Conservation (phyloP, 345 rosid species). For the Rhizophora apiculata region DNA sequence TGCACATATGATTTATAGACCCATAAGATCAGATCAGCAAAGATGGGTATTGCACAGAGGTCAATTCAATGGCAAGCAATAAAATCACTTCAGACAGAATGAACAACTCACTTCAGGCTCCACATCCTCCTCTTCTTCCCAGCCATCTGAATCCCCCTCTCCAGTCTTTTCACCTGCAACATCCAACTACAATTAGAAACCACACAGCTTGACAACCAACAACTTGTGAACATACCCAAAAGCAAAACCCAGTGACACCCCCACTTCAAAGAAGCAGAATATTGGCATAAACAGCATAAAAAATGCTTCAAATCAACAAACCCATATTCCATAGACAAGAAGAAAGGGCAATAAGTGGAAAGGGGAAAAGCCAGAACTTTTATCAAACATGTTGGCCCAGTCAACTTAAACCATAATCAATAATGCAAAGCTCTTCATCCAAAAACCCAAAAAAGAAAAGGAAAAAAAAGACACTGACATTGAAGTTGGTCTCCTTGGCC, state of each 20-base stretch:
- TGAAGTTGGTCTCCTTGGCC: slow-evolving; percentile 23
- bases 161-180: slow-evolving; percentile 49
- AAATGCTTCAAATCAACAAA: background rate
- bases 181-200: background rate
- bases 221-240: background rate
- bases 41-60: background rate
- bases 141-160: slow-evolving; percentile 55
- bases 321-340: background rate
- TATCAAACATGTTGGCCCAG: slow-evolving; percentile 24
- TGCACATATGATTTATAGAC: slow-evolving; percentile 15
- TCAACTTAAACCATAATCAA: too few species aligned
- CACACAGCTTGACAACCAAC: background rate
- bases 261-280: background rate
- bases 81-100: background rate
- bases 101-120: slow-evolving; percentile 47
- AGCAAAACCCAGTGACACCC: background rate
- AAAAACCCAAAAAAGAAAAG: background rate
- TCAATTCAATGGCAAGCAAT: slow-evolving; percentile 4
- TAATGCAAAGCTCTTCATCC: too few species aligned
- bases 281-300: background rate
- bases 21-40: background rate
- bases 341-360: background rate
- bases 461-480: slow-evolving; percentile 17
- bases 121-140: slow-evolving; percentile 80
- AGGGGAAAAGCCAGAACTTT: slow-evolving; percentile 6